Percentiles rank a stretch among this genome's conserved stretches.
phyloP scores from a whole-genome alignment of 2,329 filamentous ascomycete species.

The Hypoxylon sp. region DNA sequence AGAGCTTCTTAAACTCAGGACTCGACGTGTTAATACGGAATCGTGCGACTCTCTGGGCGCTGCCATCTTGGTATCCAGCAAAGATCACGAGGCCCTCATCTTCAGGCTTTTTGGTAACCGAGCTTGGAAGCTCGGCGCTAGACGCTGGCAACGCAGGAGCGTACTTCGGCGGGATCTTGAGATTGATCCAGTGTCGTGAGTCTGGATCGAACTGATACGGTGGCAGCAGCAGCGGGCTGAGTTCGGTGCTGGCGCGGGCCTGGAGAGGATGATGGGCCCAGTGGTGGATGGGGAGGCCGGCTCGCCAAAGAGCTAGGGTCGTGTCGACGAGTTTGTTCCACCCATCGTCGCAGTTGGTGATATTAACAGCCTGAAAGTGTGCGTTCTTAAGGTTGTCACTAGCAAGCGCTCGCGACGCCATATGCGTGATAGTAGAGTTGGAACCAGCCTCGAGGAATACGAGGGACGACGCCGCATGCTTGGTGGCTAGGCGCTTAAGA shows the following conservation, averaged over 20 bases:
- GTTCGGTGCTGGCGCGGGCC: neutral
- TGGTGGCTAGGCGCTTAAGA: constrained; percentile 23
- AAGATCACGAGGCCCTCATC: constrained; percentile 9
- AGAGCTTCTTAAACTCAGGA: constrained; percentile 38
- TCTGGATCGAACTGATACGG: constrained; percentile 26
- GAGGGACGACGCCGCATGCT: constrained; percentile 5
- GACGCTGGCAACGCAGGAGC: neutral
- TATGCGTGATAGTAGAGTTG: constrained; percentile 34
- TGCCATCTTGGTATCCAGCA: constrained; percentile 10
- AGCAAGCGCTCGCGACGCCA: constrained; percentile 36
- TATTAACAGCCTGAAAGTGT: constrained; percentile 28
- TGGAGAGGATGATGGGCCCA: constrained; percentile 22
- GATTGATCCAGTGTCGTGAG: constrained; percentile 16
- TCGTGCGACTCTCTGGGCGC: neutral
- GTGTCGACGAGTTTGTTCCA: constrained; percentile 14
- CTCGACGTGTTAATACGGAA: constrained; percentile 17
- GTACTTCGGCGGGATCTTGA: constrained; percentile 4
- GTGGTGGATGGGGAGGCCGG: constrained; percentile 12
- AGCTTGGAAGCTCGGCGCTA: neutral
- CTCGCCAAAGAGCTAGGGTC: constrained; percentile 19
- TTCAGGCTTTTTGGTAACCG: neutral
- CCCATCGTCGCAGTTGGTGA: constrained; percentile 18
- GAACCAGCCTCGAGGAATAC: constrained; percentile 42
- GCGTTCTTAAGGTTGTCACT: constrained; percentile 25
- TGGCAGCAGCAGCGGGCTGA: constrained; percentile 8